Evolutionary conservation across 495 filamentous ascomycete genomes (phyloP).

Genomic region (Penicillium fimorum): DNA sequence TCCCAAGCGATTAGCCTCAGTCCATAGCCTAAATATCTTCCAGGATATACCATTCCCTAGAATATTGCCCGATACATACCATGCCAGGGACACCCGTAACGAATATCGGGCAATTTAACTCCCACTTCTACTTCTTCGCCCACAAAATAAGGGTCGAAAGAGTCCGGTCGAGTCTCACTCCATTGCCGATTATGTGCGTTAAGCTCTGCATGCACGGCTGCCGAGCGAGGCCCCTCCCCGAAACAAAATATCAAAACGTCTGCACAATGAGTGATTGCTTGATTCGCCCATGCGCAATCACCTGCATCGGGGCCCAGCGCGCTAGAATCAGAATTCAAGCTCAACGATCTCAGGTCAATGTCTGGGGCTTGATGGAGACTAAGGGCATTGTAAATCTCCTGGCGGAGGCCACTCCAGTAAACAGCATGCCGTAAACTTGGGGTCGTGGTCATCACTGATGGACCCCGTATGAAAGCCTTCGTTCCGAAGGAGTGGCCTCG

Average conservation of each 20-base stretch:
- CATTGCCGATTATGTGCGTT: conserved; percentile 22
- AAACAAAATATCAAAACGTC: conserved; percentile 28
- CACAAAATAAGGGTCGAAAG: conserved; percentile 28
- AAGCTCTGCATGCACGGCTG: conserved; percentile 19
- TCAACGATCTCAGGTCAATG: conserved; percentile 26
- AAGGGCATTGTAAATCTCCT: conserved; percentile 29
- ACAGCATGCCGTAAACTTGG: conserved; percentile 28
- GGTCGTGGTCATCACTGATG: conserved; percentile 21
- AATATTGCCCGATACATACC: conserved; percentile 9
- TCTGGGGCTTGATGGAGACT: conserved; percentile 29
- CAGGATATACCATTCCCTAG: too few relatives aligned
- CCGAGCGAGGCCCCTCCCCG: conserved; percentile 18
- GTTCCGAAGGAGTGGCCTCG: conserved; percentile 29
- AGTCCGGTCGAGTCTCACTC: conserved; percentile 20
- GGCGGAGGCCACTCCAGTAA: conserved; percentile 29
- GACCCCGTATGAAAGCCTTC: conserved; percentile 26
- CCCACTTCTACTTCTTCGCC: conserved; percentile 22
- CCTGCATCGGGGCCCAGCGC: conserved; percentile 20
- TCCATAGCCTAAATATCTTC: background rate
- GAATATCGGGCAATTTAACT: conserved; percentile 22
- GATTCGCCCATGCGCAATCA: conserved; percentile 28
- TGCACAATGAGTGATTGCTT: conserved; percentile 28
- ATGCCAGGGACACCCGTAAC: conserved; percentile 27
- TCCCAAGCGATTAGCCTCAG: background rate
- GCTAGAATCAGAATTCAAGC: conserved; percentile 24